Evolutionary conservation across 257 asterid species (phyloP), one percentile per base, ranked within the genome.

Genomic region (Mentha longifolia): DNA sequence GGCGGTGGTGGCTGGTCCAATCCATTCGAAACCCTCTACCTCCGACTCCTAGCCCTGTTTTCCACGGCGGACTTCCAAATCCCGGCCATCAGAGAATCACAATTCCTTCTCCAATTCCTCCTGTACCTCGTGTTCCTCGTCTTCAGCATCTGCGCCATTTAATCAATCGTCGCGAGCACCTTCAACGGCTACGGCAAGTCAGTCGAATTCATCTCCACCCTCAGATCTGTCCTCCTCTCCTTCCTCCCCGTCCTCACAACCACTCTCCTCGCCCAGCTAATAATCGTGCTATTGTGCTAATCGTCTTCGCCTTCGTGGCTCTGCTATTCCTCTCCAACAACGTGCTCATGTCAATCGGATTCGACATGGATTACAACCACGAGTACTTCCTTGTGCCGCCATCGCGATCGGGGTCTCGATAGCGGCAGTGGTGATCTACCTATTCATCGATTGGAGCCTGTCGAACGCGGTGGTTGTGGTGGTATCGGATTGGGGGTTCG

Each of bases 401-500:
- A n/a, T 78, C 74, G 15, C 75, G 7, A 6, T 68, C 3, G 61
- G 69, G 2, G 63, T 59, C 7, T 15, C 77, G 61, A 39, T 78
- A 22, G 45, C 72, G 9, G 73, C 61, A 52, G 13, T 57, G 33
- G 0, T 85, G 72, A 0, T 90, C 28, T 82, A 70, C 83, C 16
- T 88, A 37, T 84, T 79, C 14, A 78, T 87, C 13, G 80, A 79
- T 76, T 85, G 95, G 93, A 42, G 72, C 12, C 60, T 88, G 73
- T 84, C 76, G 60, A 35, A 10, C 60, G 92, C 80, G 65, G 70
- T 86, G 15, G 95, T 81, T 19, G 89, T 92, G 30, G 78, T 77
- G 68, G 97, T 88, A 35, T 88, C 95, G 5, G 74, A 80, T 66
- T 92, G 96, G 96, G 97, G 98, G 0, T 76, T 74, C 5, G 81